Percentiles rank a stretch among this genome's conserved stretches.
These are phyloP conservation scores for Sugiyamaella japonica DNA, from an alignment of 1,139 yeast species.

Conservation along the genomic window DNA sequence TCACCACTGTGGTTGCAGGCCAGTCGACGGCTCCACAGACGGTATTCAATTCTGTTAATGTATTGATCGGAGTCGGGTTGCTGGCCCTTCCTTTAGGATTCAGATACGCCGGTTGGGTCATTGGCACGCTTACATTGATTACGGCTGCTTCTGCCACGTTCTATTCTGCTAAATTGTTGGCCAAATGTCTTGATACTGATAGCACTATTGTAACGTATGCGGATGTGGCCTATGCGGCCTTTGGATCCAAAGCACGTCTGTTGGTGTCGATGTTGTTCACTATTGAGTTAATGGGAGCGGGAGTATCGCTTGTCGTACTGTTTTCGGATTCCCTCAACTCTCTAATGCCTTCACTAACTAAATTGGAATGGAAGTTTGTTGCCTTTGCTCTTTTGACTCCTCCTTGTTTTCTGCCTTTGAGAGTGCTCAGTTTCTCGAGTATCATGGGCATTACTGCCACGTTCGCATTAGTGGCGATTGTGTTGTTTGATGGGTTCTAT, in stretches of 20 bases:
- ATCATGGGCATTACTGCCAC: slow-evolving; percentile 76
- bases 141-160: slow-evolving; percentile 63
- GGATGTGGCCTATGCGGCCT: slow-evolving; percentile 78
- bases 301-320: slow-evolving; percentile 70
- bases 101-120: slow-evolving; percentile 74
- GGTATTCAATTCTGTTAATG: slow-evolving; percentile 80
- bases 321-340: slow-evolving; percentile 83
- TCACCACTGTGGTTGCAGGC: slow-evolving; percentile 74
- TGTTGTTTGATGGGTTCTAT: slow-evolving; percentile 62
- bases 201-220: slow-evolving; percentile 82
- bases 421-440: slow-evolving; percentile 68
- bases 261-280: slow-evolving; percentile 72
- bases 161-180: slow-evolving; percentile 65
- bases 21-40: slow-evolving; percentile 90
- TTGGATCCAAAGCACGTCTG: slow-evolving; percentile 59
- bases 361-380: slow-evolving; percentile 56
- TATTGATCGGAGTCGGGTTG: slow-evolving; percentile 82
- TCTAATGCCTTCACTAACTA: slow-evolving; percentile 55
- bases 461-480: slow-evolving; percentile 56
- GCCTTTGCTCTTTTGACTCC: slow-evolving; percentile 62
- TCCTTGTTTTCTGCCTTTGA: slow-evolving; percentile 66
- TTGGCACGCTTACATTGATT: slow-evolving; percentile 57
- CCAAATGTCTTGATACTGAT: slow-evolving; percentile 70
- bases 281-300: slow-evolving; percentile 74
- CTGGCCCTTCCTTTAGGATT: slow-evolving; percentile 82